phyloP scores from a whole-genome alignment of 1,139 yeast genomes.

The Torulaspora pretoriensis region DNA sequence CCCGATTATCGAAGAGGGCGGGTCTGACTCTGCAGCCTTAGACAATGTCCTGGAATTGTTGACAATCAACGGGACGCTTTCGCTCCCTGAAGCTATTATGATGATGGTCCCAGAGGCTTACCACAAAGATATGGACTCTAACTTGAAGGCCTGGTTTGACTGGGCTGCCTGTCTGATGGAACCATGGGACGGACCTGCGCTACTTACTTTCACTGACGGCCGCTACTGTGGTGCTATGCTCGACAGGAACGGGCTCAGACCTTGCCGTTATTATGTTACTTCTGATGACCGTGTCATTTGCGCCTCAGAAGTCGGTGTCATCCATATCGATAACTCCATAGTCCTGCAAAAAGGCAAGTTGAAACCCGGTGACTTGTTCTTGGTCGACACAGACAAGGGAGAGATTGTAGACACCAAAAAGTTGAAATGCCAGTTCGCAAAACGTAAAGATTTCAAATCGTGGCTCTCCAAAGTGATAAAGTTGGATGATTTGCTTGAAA shows the following conservation, averaged over 20 bases:
- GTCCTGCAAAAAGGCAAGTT: conserved; percentile 88
- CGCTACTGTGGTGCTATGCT: conserved; percentile 97
- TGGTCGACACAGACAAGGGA: conserved; percentile 91
- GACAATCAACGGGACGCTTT: conserved; percentile 84
- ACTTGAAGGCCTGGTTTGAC: conserved; percentile 90
- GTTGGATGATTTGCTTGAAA: conserved; percentile 65
- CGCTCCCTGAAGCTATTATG: conserved; percentile 97
- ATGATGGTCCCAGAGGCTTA: conserved; percentile 96
- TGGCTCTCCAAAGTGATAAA: conserved; percentile 88
- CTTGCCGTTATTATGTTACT: conserved; percentile 95
- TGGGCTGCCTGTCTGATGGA: conserved; percentile 99
- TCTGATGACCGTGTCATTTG: conserved; percentile 94
- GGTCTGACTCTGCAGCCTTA: conserved; percentile 98
- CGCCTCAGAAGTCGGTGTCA: conserved; percentile 97
- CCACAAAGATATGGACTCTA: conserved; percentile 94
- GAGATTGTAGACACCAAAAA: conserved; percentile 90
- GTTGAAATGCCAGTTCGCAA: conserved; percentile 75
- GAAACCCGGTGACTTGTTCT: conserved; percentile 93
- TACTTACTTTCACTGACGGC: conserved; percentile 95
- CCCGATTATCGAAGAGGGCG: conserved; percentile 97
- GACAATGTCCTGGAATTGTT: conserved; percentile 92
- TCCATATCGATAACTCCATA: conserved; percentile 78
- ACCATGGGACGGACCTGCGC: conserved; percentile 99
- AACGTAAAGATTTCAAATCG: conserved; percentile 84
- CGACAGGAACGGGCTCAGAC: conserved; percentile 96